phyloP scores from a whole-genome alignment of 2,329 filamentous ascomycete genomes.

The Venturiaceae sp. region DNA sequence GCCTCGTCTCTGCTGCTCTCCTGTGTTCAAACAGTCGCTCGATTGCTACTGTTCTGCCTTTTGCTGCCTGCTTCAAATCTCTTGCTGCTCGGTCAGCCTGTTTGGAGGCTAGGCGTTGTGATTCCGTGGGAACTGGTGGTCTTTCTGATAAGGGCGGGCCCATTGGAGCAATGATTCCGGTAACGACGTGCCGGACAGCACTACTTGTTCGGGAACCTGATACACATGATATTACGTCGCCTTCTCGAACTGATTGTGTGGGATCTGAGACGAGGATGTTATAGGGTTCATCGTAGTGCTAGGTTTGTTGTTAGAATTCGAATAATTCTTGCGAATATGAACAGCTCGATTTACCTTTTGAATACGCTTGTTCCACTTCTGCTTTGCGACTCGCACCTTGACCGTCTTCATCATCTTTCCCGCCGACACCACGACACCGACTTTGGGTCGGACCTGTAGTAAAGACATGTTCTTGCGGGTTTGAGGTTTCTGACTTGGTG shows the following conservation, averaged over 20 bases:
- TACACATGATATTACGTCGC: constrained; percentile 65
- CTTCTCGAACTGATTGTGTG: constrained; percentile 58
- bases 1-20: constrained; percentile 2
- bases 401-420: constrained; percentile 72
- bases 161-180: constrained; percentile 63
- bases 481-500: not conserved
- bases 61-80: constrained; percentile 39
- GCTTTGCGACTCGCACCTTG: constrained; percentile 62
- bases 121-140: constrained; percentile 54
- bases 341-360: constrained; percentile 48
- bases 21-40: constrained; percentile 16
- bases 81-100: constrained; percentile 49
- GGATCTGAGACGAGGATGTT: constrained; percentile 72
- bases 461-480: not conserved
- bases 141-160: constrained; percentile 54
- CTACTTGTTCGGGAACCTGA: constrained; percentile 56
- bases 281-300: constrained; percentile 56
- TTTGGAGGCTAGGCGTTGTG: constrained; percentile 48
- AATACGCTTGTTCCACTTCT: constrained; percentile 63
- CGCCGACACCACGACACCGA: constrained; percentile 65
- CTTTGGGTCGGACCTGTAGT: constrained; percentile 12
- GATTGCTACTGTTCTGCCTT: constrained; percentile 19
- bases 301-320: not conserved
- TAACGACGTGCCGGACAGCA: constrained; percentile 64
- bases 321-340: not conserved